A percentile compares a stretch with the other conserved stretches of the same genome.
phyloP scores from a whole-genome alignment of 2,329 filamentous ascomycete genomes.

The Zopfia rhizophila region DNA sequence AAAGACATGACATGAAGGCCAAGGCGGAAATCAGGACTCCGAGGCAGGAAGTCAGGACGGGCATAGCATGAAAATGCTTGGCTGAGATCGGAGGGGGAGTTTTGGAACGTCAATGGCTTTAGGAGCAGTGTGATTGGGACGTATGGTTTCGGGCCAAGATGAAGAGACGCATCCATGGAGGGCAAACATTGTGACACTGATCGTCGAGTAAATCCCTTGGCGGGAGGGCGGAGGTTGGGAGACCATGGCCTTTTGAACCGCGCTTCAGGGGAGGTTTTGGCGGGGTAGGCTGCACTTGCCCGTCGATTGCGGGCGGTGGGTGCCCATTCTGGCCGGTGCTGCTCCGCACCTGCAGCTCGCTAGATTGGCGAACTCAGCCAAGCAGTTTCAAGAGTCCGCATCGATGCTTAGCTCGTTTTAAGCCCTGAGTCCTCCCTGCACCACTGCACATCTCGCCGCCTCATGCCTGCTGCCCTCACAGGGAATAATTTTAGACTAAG shows the following conservation, averaged over 20 bases:
- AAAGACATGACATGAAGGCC: constrained; percentile 37
- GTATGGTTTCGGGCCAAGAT: constrained; percentile 20
- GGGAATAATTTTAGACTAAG: constrained; percentile 13
- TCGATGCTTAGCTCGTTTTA: constrained; percentile 43
- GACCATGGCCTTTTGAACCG: too few species aligned
- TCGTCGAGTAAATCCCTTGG: not conserved
- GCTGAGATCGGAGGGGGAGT: constrained; percentile 33
- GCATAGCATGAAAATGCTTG: constrained; percentile 25
- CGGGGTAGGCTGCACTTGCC: not conserved
- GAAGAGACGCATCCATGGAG: not conserved
- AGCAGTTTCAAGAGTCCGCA: constrained; percentile 14
- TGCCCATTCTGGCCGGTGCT: too few species aligned
- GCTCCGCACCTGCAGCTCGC: too few species aligned
- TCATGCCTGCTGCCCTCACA: too few species aligned
- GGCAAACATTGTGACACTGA: constrained; percentile 7
- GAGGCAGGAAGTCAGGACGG: constrained; percentile 10
- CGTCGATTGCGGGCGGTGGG: too few species aligned
- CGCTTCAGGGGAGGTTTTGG: not conserved
- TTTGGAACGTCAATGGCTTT: constrained; percentile 36
- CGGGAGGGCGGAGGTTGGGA: too few species aligned
- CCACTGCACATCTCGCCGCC: too few species aligned
- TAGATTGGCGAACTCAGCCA: constrained; percentile 10
- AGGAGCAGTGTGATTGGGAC: constrained; percentile 25
- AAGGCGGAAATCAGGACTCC: constrained; percentile 31
- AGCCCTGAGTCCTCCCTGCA: constrained; percentile 27